These are phyloP conservation scores for Penicillium sumatraense DNA, from an alignment of 2,329 filamentous ascomycete species.

Conservation along the genomic window DNA sequence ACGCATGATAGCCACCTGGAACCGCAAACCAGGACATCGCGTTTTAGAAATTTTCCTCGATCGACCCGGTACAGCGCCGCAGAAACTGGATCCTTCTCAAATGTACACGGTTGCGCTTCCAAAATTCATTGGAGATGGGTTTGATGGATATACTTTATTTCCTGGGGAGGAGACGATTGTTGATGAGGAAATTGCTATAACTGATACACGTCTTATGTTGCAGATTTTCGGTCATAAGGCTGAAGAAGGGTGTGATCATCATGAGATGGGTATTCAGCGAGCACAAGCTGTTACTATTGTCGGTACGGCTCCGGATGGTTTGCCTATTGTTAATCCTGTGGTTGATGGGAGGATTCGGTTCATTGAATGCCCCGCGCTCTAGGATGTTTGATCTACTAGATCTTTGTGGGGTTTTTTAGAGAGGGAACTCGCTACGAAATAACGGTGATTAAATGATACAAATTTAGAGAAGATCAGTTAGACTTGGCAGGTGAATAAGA, in stretches of 20 bases:
- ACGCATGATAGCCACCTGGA: not conserved
- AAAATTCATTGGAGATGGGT: not conserved
- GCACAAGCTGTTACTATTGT: not conserved
- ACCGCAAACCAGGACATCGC: not conserved
- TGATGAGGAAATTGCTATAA: not conserved
- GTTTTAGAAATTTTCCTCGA: not conserved
- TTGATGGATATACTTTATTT: not conserved
- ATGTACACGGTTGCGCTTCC: not conserved
- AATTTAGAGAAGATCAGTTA: too few relatives aligned
- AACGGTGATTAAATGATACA: too few relatives aligned
- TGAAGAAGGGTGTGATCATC: not conserved
- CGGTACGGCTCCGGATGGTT: not conserved
- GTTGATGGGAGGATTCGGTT: not conserved
- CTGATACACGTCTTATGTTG: not conserved
- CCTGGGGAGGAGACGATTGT: not conserved
- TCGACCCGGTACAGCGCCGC: not conserved
- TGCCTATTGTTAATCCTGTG: not conserved
- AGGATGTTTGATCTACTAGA: not conserved
- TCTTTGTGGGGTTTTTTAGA: not conserved
- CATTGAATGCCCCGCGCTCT: not conserved
- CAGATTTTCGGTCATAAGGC: not conserved
- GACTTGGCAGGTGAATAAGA: too few relatives aligned
- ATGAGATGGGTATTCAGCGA: not conserved
- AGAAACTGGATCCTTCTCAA: not conserved
- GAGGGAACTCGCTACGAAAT: too few relatives aligned